Percentiles rank a stretch among this genome's conserved stretches.
These are phyloP conservation scores for Endoconidiophora laricicola DNA, from an alignment of 2,329 filamentous ascomycete species.

Conservation along the genomic window DNA sequence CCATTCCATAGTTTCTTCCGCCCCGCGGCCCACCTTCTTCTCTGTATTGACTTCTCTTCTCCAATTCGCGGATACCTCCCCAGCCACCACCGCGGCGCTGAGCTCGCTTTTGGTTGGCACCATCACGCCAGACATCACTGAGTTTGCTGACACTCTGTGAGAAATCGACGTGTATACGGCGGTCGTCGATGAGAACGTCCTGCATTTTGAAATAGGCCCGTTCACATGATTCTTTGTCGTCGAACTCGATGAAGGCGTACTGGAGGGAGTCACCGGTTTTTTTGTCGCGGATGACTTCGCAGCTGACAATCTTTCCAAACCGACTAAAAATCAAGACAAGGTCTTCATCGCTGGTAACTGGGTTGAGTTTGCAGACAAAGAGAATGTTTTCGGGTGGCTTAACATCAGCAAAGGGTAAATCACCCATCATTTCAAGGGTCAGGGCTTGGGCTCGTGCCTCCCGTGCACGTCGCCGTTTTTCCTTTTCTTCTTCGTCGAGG, in stretches of 20 bases:
- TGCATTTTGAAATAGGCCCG: conserved; percentile 99
- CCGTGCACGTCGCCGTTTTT: conserved; percentile 66
- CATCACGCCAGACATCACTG: conserved; percentile 75
- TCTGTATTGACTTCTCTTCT: conserved; percentile 82
- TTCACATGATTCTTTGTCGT: conserved; percentile 83
- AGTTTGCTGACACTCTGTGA: conserved; percentile 84
- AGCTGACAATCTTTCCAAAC: conserved; percentile 87
- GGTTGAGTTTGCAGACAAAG: conserved; percentile 97
- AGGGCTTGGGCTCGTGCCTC: conserved; percentile 88
- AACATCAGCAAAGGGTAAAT: conserved; percentile 92
- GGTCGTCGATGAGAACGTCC: conserved; percentile 87
- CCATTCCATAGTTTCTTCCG: conserved; percentile 48
- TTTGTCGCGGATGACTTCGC: conserved; percentile 87
- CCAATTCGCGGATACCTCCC: conserved; percentile 73
- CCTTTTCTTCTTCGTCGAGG: conserved; percentile 59
- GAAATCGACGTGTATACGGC: conserved; percentile 96
- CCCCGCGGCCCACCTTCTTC: conserved; percentile 29
- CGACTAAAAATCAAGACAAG: conserved; percentile 91
- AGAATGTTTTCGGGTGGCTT: conserved; percentile 93
- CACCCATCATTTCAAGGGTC: conserved; percentile 94
- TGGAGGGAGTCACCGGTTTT: conserved; percentile 90
- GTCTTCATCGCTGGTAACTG: conserved; percentile 87
- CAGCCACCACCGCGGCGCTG: conserved; percentile 54
- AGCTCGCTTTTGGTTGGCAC: conserved; percentile 65
- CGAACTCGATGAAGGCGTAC: conserved; percentile 95